phyloP scores from a whole-genome alignment of 1,284 basidiomycete genomes.

The Ceratobasidium sp. region DNA sequence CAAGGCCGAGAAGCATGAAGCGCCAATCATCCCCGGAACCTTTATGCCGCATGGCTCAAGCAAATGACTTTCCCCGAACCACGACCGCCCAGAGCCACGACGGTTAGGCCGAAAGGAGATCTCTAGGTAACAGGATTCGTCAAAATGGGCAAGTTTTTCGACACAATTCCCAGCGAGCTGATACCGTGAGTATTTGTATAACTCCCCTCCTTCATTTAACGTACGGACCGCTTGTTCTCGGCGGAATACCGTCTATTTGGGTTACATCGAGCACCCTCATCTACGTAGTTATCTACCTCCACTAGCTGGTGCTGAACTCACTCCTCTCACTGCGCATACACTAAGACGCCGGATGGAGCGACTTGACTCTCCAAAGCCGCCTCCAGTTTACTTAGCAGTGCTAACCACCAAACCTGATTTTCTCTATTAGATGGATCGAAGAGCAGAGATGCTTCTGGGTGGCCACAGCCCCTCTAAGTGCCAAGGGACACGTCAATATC shows the following conservation, averaged over 20 bases:
- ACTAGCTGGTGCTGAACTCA: neutral
- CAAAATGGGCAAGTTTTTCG: constrained; percentile 66
- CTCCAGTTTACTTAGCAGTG: neutral
- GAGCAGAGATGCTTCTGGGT: constrained; percentile 73
- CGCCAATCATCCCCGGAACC: neutral
- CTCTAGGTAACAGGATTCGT: neutral
- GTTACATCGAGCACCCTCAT: no score
- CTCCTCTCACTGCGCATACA: constrained; percentile 30
- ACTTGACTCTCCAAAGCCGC: neutral
- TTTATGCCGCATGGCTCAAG: no score
- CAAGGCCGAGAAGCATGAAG: neutral
- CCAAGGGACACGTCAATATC: constrained; percentile 68
- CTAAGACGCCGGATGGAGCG: no score
- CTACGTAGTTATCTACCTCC: neutral
- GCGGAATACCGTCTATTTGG: neutral
- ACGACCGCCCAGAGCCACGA: neutral
- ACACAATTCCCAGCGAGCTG: constrained; percentile 64
- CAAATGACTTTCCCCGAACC: neutral
- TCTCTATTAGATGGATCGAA: constrained; percentile 62
- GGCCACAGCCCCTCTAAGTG: constrained; percentile 66
- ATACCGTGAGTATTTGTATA: constrained; percentile 51
- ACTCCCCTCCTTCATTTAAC: neutral
- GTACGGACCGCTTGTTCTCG: neutral
- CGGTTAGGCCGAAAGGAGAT: no score
- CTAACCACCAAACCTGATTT: neutral